Evolutionary conservation across 495 filamentous ascomycete species (phyloP), one percentile per base, ranked within the genome.

Genomic region (Parathielavia appendiculata): DNA sequence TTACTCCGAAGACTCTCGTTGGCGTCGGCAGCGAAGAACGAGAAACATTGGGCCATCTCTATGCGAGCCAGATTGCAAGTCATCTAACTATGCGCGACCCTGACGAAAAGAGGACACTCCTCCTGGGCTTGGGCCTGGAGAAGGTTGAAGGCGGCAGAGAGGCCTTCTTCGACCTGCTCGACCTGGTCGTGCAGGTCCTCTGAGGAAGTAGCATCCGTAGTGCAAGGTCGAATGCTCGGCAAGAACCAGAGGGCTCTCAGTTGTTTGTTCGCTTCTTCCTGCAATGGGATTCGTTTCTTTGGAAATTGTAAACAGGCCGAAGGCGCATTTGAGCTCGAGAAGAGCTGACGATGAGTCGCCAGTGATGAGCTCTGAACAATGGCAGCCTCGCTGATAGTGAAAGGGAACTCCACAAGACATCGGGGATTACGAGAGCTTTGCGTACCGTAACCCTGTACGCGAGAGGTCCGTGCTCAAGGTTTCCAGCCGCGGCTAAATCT

Each of bases 1-100:
- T 98, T 36, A 96, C 91, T 6, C 87, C 93, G 2, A 95, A 85
- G 45, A 95, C 93, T 0, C 71, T 98, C 4, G 78, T 98, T 5
- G 93, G 93, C n/a, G 91, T 86, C 13, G 86, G 89, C 32, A 84
- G 83, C 17, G 77, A 87, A 57, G 86, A 89, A 49, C 80, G 92
- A 39, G 90, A 96, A 61, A 88, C 87, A 0, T 65, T 92, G 17
- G 92, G 89, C 26, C 93, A 97, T 73, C 81, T 96, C 5, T 85
- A 90, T 68, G 90, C 90, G 39, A 87, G 88, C 51, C 91, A 96
- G 66, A 89, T 97, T 58, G 93, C 87, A 7, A 92, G 83, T 64
- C 82, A 84, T 13, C 81, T 98, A 58, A 73, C 82, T 35, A 83
- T 83, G 53, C 85, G 83, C 60, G 77, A 88, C 53, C 85, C 88